Evolutionary conservation across 352 stramenopile species (phyloP).

Genomic region (Phytophthora pseudosyringae): DNA sequence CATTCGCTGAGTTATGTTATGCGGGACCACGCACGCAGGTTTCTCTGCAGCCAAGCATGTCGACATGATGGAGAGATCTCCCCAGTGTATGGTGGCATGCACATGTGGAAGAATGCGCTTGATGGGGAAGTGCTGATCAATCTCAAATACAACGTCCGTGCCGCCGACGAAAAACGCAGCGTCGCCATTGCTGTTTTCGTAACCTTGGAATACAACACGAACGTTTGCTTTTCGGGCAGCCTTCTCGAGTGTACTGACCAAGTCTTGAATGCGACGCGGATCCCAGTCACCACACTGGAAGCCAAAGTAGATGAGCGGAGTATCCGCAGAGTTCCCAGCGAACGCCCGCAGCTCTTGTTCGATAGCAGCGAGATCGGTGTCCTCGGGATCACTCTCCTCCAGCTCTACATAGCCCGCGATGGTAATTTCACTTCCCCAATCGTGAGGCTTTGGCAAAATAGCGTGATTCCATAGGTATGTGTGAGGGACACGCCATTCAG

Average conservation of each 20-base stretch:
- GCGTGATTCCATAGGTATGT: constrained; percentile 76
- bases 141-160: constrained; percentile 52
- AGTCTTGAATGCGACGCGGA: constrained; percentile 37
- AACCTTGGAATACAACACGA: constrained; percentile 68
- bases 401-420: constrained; percentile 63
- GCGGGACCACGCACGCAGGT: constrained; percentile 56
- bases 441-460: constrained; percentile 61
- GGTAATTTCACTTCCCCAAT: constrained; percentile 66
- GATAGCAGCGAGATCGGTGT: constrained; percentile 25
- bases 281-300: constrained; percentile 62
- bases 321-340: constrained; percentile 15
- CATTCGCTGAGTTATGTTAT: constrained; percentile 50
- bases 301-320: constrained; percentile 59
- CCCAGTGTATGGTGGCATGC: constrained; percentile 56
- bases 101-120: constrained; percentile 50
- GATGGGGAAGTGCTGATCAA: constrained; percentile 47
- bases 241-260: constrained; percentile 51
- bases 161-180: constrained; percentile 40
- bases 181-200: constrained; percentile 39
- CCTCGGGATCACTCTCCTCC: constrained; percentile 26
- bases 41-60: constrained; percentile 52
- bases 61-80: constrained; percentile 61
- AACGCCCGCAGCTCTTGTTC: constrained; percentile 37
- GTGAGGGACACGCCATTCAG: constrained; percentile 65
- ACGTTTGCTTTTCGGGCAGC: constrained; percentile 45